Evolutionary conservation across 1,284 basidiomycete genomes (phyloP).

Genomic region (Microbotryum silenes-acaulis): DNA sequence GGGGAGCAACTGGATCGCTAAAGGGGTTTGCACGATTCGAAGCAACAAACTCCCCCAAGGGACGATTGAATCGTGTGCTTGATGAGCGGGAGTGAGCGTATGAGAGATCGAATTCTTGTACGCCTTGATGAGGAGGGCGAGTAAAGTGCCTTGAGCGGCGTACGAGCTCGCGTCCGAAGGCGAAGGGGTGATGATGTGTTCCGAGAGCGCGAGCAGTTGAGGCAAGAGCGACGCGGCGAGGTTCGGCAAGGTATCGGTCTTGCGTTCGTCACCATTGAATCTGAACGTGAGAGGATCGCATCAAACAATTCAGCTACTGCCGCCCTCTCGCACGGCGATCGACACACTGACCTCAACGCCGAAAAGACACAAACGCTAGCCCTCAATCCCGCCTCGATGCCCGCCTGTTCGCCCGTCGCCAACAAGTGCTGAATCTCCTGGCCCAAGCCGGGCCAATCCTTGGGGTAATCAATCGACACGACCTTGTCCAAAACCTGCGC

Average conservation of each 20-base stretch:
- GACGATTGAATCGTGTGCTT: conserved; percentile 59
- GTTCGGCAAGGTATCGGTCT: conserved; percentile 46
- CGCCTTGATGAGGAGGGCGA: conserved; percentile 71
- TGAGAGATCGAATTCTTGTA: conserved; percentile 71
- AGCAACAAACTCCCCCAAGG: conserved; percentile 80
- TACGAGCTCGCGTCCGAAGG: conserved; percentile 50
- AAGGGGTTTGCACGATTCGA: conserved; percentile 58
- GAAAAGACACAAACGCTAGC: conserved; percentile 64
- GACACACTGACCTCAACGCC: conserved; percentile 54
- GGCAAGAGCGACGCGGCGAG: conserved; percentile 62
- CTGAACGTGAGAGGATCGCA: neutral
- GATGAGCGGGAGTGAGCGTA: conserved; percentile 63
- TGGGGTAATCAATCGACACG: conserved; percentile 64
- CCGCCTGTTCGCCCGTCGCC: conserved; percentile 48
- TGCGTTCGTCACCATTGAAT: conserved; percentile 19
- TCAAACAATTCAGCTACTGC: neutral
- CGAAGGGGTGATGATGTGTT: conserved; percentile 50
- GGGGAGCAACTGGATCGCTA: conserved; percentile 58
- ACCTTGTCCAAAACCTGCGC: conserved; percentile 61
- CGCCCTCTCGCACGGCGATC: neutral
- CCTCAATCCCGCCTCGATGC: conserved; percentile 69
- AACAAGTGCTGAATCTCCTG: conserved; percentile 58
- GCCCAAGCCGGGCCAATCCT: conserved; percentile 60
- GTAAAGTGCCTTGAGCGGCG: conserved; percentile 49
- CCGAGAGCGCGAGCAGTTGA: conserved; percentile 59